Base-by-base conservation (phyloP, 345 rosid genomes). In the Gossypium ekmanianum region DNA sequence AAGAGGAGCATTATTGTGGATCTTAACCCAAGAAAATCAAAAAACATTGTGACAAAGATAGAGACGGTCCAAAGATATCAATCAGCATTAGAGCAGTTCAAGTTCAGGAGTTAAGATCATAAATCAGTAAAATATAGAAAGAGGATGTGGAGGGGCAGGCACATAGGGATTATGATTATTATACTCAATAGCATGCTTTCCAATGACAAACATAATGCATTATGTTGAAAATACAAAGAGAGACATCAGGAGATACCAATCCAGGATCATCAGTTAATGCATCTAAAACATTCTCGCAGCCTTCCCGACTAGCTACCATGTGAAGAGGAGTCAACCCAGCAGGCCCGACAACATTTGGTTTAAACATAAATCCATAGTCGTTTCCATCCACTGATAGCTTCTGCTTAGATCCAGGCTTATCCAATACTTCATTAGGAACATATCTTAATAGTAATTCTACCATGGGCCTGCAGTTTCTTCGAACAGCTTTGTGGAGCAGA, bases 261-360 rank as follows among this genome's bases (percentile, higher is more conserved):
- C 83, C 86, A 59, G 92, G 92, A 84, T 88, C 95, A 77, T 83
- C 76, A 16, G 90, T 90, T 75, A 90, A 84, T 72, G 92, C 88
- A 75, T 88, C 91, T 80, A 88, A 55, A 47, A 90, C 83, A 34
- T 77, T 78, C 79, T 88, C 91, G 20, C 84, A 85, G 45, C 87
- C 89, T 79, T 81, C 87, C 74, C 18, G 81, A 61, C 90, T 83
- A 34, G 95, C 92, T 9, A 90, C 92, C 39, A 88, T 62, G 74
- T 90, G 95, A 76, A 90, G 92, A 79, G 95, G 95, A 57, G 95
- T 90, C 88, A 88, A 83, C 66, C 92, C 91, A 27, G 82, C 90
- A 55, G 91, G 88, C 24, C 88, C 92, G 9, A 72, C 61, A 74
- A 71, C 79, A 80, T 90, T 80, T 2, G 92, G 91, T 54, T 78